Evolutionary conservation across 345 rosid genomes (phyloP), one percentile per base, ranked within the genome.

Genomic region (Rubroshorea leprosula): DNA sequence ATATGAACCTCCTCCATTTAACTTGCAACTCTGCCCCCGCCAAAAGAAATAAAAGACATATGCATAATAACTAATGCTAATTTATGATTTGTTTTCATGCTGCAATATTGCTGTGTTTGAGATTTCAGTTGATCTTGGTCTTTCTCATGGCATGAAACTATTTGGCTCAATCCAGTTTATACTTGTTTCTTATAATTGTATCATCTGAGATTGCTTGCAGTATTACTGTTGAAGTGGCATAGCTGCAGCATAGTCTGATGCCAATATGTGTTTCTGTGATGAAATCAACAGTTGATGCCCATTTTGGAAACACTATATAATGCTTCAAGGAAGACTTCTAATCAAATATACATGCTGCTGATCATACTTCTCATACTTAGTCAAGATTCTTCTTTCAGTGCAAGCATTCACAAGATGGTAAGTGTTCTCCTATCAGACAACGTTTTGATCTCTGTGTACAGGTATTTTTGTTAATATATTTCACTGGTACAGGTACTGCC

Each of bases 341-440:
- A 89, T 78, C 99, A 93, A 61, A 89, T 93, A 62, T 93, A 93
- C 76, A 89, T 93, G 86, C 77, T 93, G 73, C 83, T 93, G 72
- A 93, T 93, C 49, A 84, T 87, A 55, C 96, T 93, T 72, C 99
- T 93, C 76, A 87, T 93, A 57, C 97, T 93, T 57, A 89, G 99
- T 77, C 96, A 93, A 64, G 99, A 93, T 67, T 83, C 99, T 68
- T 85, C 97, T 24, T 93, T 93, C 68, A 93, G 83, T 69, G 80
- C 99, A 21, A 82, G 86, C 79, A 77, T 89, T 66, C 97, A 93
- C 85, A 93, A 93, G 75, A 76, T 89, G 85, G 96, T 87, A 83
- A 57, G 79, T 7, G 56, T 60, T 57, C n/a, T 49, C 57, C 60
- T 43, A 23, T 20, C 61, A 21, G 6, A 57, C 23, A 26, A 58